phyloP scores from a whole-genome alignment of 75 land plant species.

The Cupressus sempervirens region DNA sequence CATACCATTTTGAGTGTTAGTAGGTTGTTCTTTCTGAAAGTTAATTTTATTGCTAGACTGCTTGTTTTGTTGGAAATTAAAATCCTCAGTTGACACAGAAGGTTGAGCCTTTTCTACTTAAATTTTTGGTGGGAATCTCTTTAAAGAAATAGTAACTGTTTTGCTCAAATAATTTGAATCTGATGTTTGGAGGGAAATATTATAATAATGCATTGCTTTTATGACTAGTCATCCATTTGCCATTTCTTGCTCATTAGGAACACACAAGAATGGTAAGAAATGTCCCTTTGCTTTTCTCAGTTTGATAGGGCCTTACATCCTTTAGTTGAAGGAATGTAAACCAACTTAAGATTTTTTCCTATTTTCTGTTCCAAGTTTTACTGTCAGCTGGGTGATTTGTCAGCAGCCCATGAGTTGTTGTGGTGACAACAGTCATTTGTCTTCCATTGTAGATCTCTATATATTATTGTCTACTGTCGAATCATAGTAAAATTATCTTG shows the following conservation, averaged over 20 bases:
- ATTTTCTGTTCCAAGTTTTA: neutral
- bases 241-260: neutral
- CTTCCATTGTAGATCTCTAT: neutral
- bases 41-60: neutral
- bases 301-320: neutral
- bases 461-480: neutral
- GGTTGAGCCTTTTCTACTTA: neutral
- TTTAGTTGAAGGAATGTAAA: neutral
- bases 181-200: neutral
- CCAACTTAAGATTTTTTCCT: neutral
- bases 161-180: neutral
- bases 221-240: neutral
- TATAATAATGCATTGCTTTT: neutral
- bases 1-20: neutral
- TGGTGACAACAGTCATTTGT: neutral
- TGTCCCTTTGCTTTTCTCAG: neutral
- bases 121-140: neutral
- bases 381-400: neutral
- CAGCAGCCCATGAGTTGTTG: neutral
- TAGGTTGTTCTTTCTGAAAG: neutral
- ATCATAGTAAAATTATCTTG: neutral
- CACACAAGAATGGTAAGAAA: neutral
- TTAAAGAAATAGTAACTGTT: neutral
- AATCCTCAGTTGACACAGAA: neutral
- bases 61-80: neutral